phyloP scores from a whole-genome alignment of 768 basidiomycete genomes.

The Trametes meyenii region DNA sequence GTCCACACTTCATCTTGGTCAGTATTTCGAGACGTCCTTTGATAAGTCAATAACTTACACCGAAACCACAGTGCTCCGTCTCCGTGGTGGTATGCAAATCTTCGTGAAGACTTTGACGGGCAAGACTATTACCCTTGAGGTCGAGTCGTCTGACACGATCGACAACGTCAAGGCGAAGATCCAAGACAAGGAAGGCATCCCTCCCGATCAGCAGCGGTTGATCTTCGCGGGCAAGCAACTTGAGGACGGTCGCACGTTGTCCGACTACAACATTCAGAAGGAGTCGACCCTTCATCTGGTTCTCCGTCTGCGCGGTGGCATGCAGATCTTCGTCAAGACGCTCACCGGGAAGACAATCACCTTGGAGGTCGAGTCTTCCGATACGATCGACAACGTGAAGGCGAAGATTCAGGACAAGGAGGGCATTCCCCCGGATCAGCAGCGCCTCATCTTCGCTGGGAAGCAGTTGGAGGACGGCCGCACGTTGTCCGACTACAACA shows the following conservation, averaged over 20 bases:
- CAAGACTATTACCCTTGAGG: constrained; percentile 92
- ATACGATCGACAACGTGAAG: constrained; percentile 39
- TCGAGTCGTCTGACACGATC: constrained; percentile 92
- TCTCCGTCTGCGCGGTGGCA: constrained; percentile 38
- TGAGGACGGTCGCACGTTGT: constrained; percentile 89
- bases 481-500: constrained; percentile 42
- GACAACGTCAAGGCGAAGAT: constrained; percentile 88
- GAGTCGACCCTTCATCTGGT: constrained; percentile 73
- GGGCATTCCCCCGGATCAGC: constrained; percentile 38
- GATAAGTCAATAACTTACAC: background rate
- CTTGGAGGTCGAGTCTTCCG: constrained; percentile 50
- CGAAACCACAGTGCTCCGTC: constrained; percentile 65
- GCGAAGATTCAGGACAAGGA: constrained; percentile 40
- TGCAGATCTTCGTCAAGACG: constrained; percentile 56
- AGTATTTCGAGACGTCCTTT: background rate
- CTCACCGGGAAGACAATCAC: constrained; percentile 59
- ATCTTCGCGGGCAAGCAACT: constrained; percentile 95
- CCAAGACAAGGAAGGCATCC: constrained; percentile 83
- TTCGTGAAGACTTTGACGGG: constrained; percentile 88
- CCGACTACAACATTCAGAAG: constrained; percentile 82
- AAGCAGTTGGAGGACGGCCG: constrained; percentile 39
- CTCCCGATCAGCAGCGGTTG: constrained; percentile 85
- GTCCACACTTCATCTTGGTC: constrained; percentile 70
- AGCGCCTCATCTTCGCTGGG: constrained; percentile 38
- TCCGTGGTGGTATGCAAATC: constrained; percentile 91